These are phyloP conservation scores for Megacollybia marginata DNA, from an alignment of 768 basidiomycete species.

Conservation along the genomic window DNA sequence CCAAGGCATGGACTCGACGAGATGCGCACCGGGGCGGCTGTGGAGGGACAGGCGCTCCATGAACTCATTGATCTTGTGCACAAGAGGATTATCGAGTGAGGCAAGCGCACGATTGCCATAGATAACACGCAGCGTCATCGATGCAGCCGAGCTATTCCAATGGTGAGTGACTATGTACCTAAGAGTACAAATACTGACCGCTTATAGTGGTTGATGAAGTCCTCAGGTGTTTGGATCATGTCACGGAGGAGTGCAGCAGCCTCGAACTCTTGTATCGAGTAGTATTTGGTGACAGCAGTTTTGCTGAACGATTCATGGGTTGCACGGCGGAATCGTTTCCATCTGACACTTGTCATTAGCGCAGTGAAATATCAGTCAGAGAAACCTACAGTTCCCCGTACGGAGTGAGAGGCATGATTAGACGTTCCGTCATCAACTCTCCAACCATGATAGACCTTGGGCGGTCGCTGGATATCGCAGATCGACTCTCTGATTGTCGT, in stretches of 20 bases:
- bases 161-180: conserved; percentile 1
- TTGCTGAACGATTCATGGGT: conserved; percentile 18
- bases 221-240: conserved; percentile 18
- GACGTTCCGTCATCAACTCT: no score
- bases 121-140: not conserved
- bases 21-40: conserved; percentile 19
- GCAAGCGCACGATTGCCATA: not conserved
- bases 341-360: no score
- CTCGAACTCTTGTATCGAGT: conserved; percentile 14
- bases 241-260: conserved; percentile 13
- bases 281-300: conserved; percentile 8
- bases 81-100: not conserved
- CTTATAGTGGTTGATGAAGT: conserved; percentile 14
- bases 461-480: no score
- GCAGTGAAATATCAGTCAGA: no score
- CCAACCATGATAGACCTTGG: no score
- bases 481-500: no score
- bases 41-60: conserved; percentile 17
- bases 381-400: no score
- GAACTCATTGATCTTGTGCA: conserved; percentile 4
- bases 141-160: not conserved
- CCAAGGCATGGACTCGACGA: conserved; percentile 22
- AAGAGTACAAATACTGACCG: not conserved
- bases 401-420: no score
- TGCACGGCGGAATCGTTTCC: conserved; percentile 19